Conservation (phyloP, 2,329 filamentous ascomycete species). For the Colletotrichum caudatum region DNA sequence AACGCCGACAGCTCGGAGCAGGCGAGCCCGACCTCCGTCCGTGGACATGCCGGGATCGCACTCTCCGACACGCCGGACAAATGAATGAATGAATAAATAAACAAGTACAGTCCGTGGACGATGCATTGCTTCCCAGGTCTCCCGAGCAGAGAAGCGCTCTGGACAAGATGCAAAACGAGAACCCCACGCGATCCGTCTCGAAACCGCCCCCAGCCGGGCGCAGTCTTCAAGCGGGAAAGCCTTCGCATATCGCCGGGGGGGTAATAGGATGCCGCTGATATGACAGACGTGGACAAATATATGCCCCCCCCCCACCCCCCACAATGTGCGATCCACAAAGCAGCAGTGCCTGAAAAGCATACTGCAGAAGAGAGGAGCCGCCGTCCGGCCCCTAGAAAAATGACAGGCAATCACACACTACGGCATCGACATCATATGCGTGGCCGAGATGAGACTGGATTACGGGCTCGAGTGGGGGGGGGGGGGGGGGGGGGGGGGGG, state of each 20-base stretch:
- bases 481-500: no score
- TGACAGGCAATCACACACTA: neutral
- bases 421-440: neutral
- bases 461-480: neutral
- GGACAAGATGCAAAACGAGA: neutral
- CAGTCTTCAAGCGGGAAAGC: neutral
- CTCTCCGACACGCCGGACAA: neutral
- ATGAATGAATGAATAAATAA: no score
- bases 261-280: neutral
- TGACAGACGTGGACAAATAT: neutral
- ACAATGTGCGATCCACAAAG: neutral
- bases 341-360: no score
- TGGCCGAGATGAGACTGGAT: neutral
- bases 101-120: neutral
- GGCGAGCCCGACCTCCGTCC: neutral
- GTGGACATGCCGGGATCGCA: neutral
- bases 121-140: no score
- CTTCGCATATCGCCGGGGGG: neutral
- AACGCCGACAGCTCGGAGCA: neutral
- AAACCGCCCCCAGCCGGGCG: neutral
- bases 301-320: no score
- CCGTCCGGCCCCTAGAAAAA: neutral
- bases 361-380: neutral
- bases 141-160: neutral
- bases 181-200: neutral